Conservation (phyloP, 2,329 filamentous ascomycete genomes). For the Cordyceps farinosa region DNA sequence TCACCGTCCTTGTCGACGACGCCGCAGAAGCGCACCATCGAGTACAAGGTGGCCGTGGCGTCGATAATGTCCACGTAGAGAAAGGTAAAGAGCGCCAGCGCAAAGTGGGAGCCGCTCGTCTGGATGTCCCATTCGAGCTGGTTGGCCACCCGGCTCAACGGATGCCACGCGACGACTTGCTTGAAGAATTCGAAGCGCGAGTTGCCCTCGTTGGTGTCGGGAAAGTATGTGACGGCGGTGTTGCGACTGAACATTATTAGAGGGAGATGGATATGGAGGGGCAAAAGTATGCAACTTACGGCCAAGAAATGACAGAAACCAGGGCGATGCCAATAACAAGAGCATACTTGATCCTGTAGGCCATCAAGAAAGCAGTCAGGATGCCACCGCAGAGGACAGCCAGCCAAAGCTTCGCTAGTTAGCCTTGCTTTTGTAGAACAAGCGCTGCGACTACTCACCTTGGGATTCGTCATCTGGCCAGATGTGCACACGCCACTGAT, state of each 20-base stretch:
- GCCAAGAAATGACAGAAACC: conserved; percentile 73
- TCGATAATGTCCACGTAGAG: conserved; percentile 79
- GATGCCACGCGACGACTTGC: conserved; percentile 67
- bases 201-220: conserved; percentile 60
- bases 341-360: conserved; percentile 70
- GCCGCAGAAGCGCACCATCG: conserved; percentile 74
- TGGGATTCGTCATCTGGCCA: conserved; percentile 73
- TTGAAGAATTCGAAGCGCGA: conserved; percentile 68
- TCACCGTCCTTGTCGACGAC: conserved; percentile 68
- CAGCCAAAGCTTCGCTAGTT: conserved; percentile 66
- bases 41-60: conserved; percentile 72
- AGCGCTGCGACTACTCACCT: conserved; percentile 40
- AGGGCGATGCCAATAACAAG: conserved; percentile 70
- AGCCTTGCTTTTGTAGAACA: not conserved
- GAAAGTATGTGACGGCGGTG: conserved; percentile 71
- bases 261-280: conserved; percentile 13
- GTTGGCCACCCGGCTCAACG: conserved; percentile 60
- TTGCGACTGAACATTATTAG: conserved; percentile 44
- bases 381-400: conserved; percentile 78
- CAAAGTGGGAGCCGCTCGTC: conserved; percentile 58
- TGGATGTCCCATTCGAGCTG: conserved; percentile 64
- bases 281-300: conserved; percentile 42
- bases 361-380: conserved; percentile 76
- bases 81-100: conserved; percentile 70
- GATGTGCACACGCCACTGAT: conserved; percentile 48